A percentile compares a stretch with the other conserved stretches of the same genome.
Evolutionary conservation across 371 early-diverging fungal species (phyloP).

Genomic region (Apophysomyces ossiformis): DNA sequence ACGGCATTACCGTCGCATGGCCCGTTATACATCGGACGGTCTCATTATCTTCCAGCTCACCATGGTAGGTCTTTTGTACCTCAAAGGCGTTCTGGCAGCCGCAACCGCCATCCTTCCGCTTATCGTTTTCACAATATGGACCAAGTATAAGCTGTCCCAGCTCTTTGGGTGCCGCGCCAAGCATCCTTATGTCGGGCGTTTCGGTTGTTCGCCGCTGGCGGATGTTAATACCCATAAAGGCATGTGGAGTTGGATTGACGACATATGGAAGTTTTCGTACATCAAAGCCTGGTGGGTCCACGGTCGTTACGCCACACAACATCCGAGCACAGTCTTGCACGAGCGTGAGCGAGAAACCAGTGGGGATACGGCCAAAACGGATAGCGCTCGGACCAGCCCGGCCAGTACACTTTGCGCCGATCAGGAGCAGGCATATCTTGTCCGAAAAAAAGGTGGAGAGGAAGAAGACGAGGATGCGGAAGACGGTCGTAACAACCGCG

Average conservation of each 20-base stretch:
- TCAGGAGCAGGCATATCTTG: conserved; percentile 3
- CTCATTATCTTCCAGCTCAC: conserved; percentile 86
- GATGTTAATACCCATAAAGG: conserved; percentile 5
- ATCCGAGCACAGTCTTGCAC: conserved; percentile 11
- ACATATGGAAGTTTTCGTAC: conserved; percentile 45
- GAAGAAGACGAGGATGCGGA: not conserved
- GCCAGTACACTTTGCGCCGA: conserved; percentile 3
- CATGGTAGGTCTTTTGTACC: conserved; percentile 76
- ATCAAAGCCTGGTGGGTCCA: conserved; percentile 36
- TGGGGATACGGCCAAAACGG: not conserved
- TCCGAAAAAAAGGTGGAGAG: not conserved
- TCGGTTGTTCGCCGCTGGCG: conserved; percentile 29
- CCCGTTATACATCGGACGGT: conserved; percentile 78
- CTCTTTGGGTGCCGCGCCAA: conserved; percentile 49
- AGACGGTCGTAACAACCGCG: too few relatives aligned
- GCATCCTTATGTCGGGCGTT: conserved; percentile 46
- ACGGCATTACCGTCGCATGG: conserved; percentile 76
- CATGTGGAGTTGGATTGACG: conserved; percentile 27
- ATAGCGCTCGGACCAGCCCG: not conserved
- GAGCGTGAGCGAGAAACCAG: not conserved
- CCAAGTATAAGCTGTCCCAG: conserved; percentile 50
- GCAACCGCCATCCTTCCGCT: conserved; percentile 53
- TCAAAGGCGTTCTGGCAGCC: conserved; percentile 57
- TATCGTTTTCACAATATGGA: conserved; percentile 55
- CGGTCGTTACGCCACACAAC: conserved; percentile 37